These are phyloP conservation scores for Abrus pulchellus DNA, from an alignment of 306 rosid species.

Conservation along the genomic window DNA sequence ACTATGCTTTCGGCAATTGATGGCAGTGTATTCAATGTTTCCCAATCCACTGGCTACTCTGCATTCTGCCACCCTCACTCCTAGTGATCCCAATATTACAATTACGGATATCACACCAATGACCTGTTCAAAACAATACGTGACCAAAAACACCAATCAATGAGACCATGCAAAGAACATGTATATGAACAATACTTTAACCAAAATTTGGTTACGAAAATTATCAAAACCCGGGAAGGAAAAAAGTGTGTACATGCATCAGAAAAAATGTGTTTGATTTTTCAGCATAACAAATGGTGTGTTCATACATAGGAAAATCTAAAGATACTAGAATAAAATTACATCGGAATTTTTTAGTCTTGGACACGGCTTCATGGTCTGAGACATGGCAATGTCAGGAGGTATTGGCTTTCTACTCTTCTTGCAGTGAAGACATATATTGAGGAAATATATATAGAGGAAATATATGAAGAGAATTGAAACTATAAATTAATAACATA, in stretches of 20 bases:
- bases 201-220: background rate
- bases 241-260: background rate
- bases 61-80: conserved; percentile 47
- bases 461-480: background rate
- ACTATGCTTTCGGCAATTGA: conserved; percentile 69
- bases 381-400: background rate
- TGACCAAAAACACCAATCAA: background rate
- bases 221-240: background rate
- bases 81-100: conserved; percentile 39
- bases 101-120: conserved; percentile 4
- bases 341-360: conserved; percentile 41
- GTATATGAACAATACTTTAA: background rate
- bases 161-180: background rate
- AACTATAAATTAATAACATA: no score
- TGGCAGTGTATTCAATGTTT: conserved; percentile 30
- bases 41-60: background rate
- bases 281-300: background rate
- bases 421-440: background rate
- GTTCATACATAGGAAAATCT: background rate
- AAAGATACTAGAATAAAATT: background rate
- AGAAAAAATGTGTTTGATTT: background rate
- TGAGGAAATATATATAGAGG: background rate
- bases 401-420: conserved; percentile 8
- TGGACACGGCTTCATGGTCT: conserved; percentile 37
- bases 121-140: conserved; percentile 37